Conservation (phyloP, 176 grass and related monocot genomes). For the Cocos nucifera region DNA sequence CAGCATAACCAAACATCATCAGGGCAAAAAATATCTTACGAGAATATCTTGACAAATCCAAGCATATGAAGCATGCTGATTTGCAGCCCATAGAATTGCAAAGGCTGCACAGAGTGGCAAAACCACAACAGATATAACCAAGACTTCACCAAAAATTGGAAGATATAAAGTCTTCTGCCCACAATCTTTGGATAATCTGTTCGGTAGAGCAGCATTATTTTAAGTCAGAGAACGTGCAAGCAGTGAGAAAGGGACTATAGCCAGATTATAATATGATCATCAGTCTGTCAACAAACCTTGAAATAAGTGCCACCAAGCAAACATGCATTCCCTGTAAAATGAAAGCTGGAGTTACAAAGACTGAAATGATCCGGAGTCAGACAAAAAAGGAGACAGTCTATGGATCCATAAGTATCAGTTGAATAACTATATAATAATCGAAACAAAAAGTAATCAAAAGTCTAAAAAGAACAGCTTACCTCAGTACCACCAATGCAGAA, state of each 20-base stretch:
- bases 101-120: constrained; percentile 57
- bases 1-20: neutral
- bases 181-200: constrained; percentile 71
- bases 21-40: constrained; percentile 34
- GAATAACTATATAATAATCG: too few species aligned
- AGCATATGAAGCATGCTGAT: constrained; percentile 71
- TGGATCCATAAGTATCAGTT: neutral
- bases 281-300: constrained; percentile 36
- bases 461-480: constrained; percentile 42
- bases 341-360: neutral
- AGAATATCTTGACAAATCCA: constrained; percentile 98
- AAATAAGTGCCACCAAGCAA: constrained; percentile 65
- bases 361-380: neutral
- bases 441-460: neutral
- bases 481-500: constrained; percentile 97
- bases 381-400: neutral
- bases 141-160: constrained; percentile 53
- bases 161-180: constrained; percentile 52
- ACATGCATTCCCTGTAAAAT: constrained; percentile 85
- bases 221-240: neutral
- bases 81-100: constrained; percentile 76
- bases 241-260: neutral
- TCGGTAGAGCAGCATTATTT: neutral
- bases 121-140: constrained; percentile 50
- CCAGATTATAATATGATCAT: too few species aligned